Conservation (phyloP, 2,329 filamentous ascomycete genomes). For the Pseudogymnoascus sp. region DNA sequence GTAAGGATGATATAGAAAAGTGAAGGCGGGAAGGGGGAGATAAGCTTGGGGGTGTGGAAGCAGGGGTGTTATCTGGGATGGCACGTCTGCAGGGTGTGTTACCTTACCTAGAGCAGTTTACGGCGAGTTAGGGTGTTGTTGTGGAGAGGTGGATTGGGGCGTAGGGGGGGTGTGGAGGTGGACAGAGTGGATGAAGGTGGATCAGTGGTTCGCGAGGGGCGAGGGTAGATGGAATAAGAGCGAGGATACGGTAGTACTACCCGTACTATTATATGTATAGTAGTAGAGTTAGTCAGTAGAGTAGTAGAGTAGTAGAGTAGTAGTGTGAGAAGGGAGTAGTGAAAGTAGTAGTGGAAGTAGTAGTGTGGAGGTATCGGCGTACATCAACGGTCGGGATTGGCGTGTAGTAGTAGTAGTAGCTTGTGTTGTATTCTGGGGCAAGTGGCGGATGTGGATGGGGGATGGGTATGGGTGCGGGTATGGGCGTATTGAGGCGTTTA, state of each 20-base stretch:
- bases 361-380: background rate
- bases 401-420: constrained; percentile 7
- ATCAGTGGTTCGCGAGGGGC: background rate
- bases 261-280: background rate
- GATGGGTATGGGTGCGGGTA: background rate
- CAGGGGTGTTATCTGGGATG: constrained; percentile 18
- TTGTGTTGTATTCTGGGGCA: background rate
- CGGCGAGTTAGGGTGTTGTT: constrained; percentile 42
- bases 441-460: background rate
- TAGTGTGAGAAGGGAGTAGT: no score
- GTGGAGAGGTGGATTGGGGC: constrained; percentile 34
- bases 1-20: constrained; percentile 9
- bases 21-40: background rate
- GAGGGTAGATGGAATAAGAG: background rate
- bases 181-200: background rate
- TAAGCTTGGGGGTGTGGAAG: constrained; percentile 4
- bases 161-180: background rate
- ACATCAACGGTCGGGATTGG: constrained; percentile 28
- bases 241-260: background rate
- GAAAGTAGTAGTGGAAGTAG: no score
- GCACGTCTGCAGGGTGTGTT: constrained; percentile 17
- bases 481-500: background rate
- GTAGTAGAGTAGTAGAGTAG: background rate
- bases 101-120: constrained; percentile 40
- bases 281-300: background rate